Percentiles rank a stretch among this genome's conserved stretches.
phyloP scores from a whole-genome alignment of 1,139 yeast genomes.

The Magnusiomyces tetraspermus region DNA sequence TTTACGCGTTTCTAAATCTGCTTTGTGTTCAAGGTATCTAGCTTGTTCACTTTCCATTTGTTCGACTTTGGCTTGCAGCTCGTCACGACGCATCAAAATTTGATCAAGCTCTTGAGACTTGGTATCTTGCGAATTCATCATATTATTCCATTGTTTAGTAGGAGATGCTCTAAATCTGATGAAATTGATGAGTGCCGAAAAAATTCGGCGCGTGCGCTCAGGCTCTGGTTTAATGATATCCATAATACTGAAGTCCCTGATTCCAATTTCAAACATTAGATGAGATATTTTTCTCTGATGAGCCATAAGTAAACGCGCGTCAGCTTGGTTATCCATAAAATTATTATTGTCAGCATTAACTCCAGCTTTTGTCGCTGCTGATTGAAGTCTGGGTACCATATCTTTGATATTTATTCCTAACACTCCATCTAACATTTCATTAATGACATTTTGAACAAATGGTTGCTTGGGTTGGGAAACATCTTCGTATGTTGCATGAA shows the following conservation, averaged over 20 bases:
- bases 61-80: slow-evolving; percentile 31
- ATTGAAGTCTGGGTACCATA: slow-evolving; percentile 31
- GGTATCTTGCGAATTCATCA: neutral
- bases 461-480: slow-evolving; percentile 57
- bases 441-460: slow-evolving; percentile 52
- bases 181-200: slow-evolving; percentile 79
- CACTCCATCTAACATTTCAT: slow-evolving; percentile 63
- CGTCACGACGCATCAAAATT: slow-evolving; percentile 32
- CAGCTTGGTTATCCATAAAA: slow-evolving; percentile 21
- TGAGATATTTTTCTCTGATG: slow-evolving; percentile 51
- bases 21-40: slow-evolving; percentile 30
- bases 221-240: slow-evolving; percentile 70
- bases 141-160: slow-evolving; percentile 29
- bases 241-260: slow-evolving; percentile 62
- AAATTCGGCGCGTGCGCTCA: slow-evolving; percentile 48
- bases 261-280: slow-evolving; percentile 65
- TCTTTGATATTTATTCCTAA: slow-evolving; percentile 49
- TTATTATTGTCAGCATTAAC: slow-evolving; percentile 24
- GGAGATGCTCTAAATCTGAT: slow-evolving; percentile 64
- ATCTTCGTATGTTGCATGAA: slow-evolving; percentile 50
- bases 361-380: slow-evolving; percentile 22
- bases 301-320: slow-evolving; percentile 39
- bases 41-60: slow-evolving; percentile 23
- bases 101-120: neutral
- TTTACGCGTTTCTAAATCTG: slow-evolving; percentile 49